These are phyloP conservation scores for Artemisia annua DNA, from an alignment of 129 eudicot species.

Conservation along the genomic window DNA sequence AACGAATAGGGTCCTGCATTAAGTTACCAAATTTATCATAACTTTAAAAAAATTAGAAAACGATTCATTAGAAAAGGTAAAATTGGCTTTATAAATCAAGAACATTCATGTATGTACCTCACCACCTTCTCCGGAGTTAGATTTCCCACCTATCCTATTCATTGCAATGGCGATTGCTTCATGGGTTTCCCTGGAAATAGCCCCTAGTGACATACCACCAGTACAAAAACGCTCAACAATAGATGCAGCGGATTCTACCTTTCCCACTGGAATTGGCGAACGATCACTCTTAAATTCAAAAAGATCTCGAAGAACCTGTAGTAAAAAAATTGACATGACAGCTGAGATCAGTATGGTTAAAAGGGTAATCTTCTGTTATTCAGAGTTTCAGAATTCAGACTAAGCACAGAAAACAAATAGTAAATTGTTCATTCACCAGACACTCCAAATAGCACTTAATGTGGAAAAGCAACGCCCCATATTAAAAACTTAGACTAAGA, in stretches of 20 bases:
- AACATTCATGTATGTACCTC: slow-evolving; percentile 51
- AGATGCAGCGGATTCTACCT: slow-evolving; percentile 88
- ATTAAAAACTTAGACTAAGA: neutral
- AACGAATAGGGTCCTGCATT: slow-evolving; percentile 91
- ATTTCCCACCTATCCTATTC: slow-evolving; percentile 95
- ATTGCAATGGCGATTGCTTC: slow-evolving; percentile 99
- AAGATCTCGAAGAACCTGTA: slow-evolving; percentile 95
- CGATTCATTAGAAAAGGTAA: neutral
- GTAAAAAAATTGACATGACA: neutral
- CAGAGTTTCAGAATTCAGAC: neutral
- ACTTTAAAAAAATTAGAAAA: slow-evolving; percentile 21
- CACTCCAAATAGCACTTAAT: neutral
- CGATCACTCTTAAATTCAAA: slow-evolving; percentile 91
- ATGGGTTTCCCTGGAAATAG: slow-evolving; percentile 98
- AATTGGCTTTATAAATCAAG: neutral
- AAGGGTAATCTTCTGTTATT: neutral
- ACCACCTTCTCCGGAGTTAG: slow-evolving; percentile 99
- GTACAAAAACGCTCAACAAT: slow-evolving; percentile 95
- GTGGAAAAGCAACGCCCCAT: neutral
- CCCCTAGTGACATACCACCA: slow-evolving; percentile 99
- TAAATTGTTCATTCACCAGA: slow-evolving; percentile 1
- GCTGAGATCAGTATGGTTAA: neutral
- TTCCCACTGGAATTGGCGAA: slow-evolving; percentile 93
- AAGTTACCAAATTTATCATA: slow-evolving; percentile 26
- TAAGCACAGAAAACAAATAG: neutral